A percentile compares a stretch with the other conserved stretches of the same genome.
Conservation (phyloP, 1,139 yeast species). For the Blastobotrys elegans region DNA sequence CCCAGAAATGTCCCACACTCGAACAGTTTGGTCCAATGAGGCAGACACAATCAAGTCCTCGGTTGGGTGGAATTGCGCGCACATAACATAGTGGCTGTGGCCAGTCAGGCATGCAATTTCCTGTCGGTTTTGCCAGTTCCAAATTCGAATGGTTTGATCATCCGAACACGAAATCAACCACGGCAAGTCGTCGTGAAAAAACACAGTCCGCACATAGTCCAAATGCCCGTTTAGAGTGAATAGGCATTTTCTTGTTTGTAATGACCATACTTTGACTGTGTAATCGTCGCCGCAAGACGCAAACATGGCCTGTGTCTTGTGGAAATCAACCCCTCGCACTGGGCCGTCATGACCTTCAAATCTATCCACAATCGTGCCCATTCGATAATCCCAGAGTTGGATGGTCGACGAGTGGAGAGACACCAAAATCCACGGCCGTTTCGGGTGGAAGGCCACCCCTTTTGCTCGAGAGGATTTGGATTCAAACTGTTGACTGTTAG, state of each 20-base stretch:
- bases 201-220: conserved; percentile 92
- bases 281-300: conserved; percentile 98
- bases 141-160: conserved; percentile 96
- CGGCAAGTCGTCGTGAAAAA: conserved; percentile 93
- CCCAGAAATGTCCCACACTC: conserved; percentile 98
- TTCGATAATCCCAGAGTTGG: conserved; percentile 98
- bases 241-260: conserved; percentile 83
- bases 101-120: conserved; percentile 97
- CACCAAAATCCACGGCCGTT: conserved; percentile 92
- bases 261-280: conserved; percentile 92
- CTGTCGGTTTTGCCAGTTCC: conserved; percentile 99
- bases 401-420: conserved; percentile 92
- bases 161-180: conserved; percentile 97
- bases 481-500: conserved; percentile 56
- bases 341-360: conserved; percentile 99
- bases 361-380: conserved; percentile 96
- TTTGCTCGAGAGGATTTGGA: conserved; percentile 98
- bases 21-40: conserved; percentile 95
- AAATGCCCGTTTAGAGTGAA: conserved; percentile 87
- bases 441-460: conserved; percentile 97
- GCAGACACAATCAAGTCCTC: conserved; percentile 95
- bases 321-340: conserved; percentile 91
- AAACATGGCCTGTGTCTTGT: conserved; percentile 95
- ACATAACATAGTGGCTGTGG: conserved; percentile 97
- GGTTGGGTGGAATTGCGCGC: conserved; percentile 94